Base-by-base conservation (phyloP, 257 asterid genomes). In the Penstemon eatonii region DNA sequence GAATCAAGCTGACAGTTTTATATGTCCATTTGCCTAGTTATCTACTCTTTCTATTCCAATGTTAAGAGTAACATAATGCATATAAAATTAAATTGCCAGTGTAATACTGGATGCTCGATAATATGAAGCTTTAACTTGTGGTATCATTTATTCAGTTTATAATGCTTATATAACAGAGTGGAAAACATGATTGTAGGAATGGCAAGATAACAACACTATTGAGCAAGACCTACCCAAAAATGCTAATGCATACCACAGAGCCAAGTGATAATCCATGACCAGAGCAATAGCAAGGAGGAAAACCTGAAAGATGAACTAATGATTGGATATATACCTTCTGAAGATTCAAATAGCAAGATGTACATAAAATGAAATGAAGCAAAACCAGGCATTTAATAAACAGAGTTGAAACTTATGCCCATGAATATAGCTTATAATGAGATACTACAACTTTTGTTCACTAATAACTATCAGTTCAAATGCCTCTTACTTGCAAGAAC, bases 221-320 rank as follows among this genome's bases (percentile, higher is more conserved):
- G 53, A 41, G 53, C 66, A 67, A 62, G 73, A 77, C 97, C 75
- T 85, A 90, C 99, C 97, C 62, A 79, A 63, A 69, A 84, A 93
- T 36, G 81, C 89, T 73, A 86, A 73, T 38, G 86, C 81, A 76
- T 93, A 90, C 97, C 96, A 90, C 73, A 90, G 78, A 61, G 95
- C 89, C 89, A 93, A 73, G 87, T 87, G 99, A 83, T 87, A 84
- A 78, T 93, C 99, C 90, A 89, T 53, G 63, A 87, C 65, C 80
- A 90, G 78, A 69, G 97, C 89, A 60, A 89, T 66, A 66, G 88
- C 95, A 59, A 83, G 90, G 65, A 93, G 95, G 83, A 87, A 87
- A 84, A 89, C 76, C 97, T 93, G 92, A 52, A 80, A 62, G 51
- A 62, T 55, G 54, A 60, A 68, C 67, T 50, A 58, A 43, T 46